A percentile compares a stretch with the other conserved stretches of the same genome.
Evolutionary conservation across 768 basidiomycete genomes (phyloP).

Genomic region (Trichaptum fuscoviolaceum): DNA sequence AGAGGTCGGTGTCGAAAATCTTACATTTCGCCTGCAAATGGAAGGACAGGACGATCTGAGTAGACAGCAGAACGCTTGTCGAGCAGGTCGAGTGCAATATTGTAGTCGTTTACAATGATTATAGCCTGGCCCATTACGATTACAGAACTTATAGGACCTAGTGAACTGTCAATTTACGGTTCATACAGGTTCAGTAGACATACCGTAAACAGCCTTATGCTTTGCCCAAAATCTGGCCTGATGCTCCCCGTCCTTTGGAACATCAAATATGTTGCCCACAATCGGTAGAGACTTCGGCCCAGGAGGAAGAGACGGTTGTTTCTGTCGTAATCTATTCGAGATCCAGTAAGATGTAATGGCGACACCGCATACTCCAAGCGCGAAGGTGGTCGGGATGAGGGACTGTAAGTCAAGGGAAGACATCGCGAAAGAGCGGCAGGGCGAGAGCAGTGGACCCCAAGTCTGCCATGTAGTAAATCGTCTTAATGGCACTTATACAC

Average conservation of each 20-base stretch:
- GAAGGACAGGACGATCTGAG: conserved; percentile 9
- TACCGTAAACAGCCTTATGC: conserved; percentile 2
- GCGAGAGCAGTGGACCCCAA: no score
- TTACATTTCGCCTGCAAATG: conserved; percentile 20
- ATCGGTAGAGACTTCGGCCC: conserved; percentile 27
- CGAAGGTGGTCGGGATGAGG: no score
- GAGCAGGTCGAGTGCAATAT: conserved; percentile 15
- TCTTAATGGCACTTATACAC: no score
- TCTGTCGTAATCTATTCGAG: not conserved
- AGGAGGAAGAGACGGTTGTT: conserved; percentile 19
- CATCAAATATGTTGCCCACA: conserved; percentile 26
- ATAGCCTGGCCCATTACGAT: conserved; percentile 9
- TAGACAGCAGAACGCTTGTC: conserved; percentile 17
- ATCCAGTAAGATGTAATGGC: no score
- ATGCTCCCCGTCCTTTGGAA: conserved; percentile 13
- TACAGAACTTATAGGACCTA: conserved; percentile 13
- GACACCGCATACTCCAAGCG: no score
- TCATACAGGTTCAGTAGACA: not conserved
- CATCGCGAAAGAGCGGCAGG: no score
- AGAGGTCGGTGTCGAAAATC: not conserved
- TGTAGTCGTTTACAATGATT: conserved; percentile 12
- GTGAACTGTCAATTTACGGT: not conserved
- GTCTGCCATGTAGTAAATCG: no score
- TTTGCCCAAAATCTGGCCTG: conserved; percentile 1
- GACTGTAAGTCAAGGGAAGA: no score